Evolutionary conservation across 2,329 filamentous ascomycete genomes (phyloP).

Genomic region (Exophiala sideris): DNA sequence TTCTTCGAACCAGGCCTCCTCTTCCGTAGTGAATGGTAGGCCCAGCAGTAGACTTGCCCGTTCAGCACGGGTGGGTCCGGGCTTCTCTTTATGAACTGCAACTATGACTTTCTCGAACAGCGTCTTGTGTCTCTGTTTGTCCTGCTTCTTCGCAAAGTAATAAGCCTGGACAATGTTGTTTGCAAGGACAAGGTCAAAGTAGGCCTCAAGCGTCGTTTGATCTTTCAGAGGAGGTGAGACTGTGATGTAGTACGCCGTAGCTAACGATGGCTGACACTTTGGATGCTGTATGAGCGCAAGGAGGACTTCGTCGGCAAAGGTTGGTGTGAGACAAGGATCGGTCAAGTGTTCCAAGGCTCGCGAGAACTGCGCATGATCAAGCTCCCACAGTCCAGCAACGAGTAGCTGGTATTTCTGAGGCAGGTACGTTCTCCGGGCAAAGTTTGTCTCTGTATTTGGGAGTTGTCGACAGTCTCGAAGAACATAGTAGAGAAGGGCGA

Average conservation of each 20-base stretch:
- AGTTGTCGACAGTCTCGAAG: conserved; percentile 67
- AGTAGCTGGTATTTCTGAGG: conserved; percentile 75
- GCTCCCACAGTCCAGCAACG: conserved; percentile 76
- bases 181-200: conserved; percentile 66
- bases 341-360: conserved; percentile 71
- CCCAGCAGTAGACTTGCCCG: conserved; percentile 68
- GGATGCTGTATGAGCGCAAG: conserved; percentile 60
- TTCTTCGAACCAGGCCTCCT: conserved; percentile 72
- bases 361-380: conserved; percentile 59
- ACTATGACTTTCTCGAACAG: conserved; percentile 66
- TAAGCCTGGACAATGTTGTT: conserved; percentile 71
- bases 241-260: conserved; percentile 75
- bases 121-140: conserved; percentile 58
- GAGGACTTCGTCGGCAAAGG: conserved; percentile 81
- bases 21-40: conserved; percentile 65
- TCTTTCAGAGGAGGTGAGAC: conserved; percentile 69
- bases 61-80: conserved; percentile 45
- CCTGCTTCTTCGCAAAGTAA: conserved; percentile 65
- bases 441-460: conserved; percentile 53
- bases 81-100: conserved; percentile 50
- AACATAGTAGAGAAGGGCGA: conserved; percentile 79
- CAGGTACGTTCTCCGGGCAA: conserved; percentile 62
- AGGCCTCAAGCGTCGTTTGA: conserved; percentile 58
- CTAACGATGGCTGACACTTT: conserved; percentile 59
- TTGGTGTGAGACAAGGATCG: conserved; percentile 69